These are phyloP conservation scores for Kwoniella dejecticola DNA, from an alignment of 768 basidiomycete species.

Conservation along the genomic window DNA sequence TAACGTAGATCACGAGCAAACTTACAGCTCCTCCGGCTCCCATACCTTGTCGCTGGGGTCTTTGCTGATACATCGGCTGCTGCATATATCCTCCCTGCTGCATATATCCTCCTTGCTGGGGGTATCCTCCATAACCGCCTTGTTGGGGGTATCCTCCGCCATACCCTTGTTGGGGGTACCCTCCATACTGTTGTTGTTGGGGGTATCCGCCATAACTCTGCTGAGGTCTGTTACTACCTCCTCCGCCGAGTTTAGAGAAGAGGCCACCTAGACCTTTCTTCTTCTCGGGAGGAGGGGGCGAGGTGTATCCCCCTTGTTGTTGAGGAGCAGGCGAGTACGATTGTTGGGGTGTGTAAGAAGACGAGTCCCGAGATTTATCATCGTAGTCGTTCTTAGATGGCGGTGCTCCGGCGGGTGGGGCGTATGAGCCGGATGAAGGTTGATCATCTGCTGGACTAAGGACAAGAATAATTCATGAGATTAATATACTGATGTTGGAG, in stretches of 20 bases:
- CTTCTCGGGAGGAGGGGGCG: constrained; percentile 17
- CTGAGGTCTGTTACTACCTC: constrained; percentile 6
- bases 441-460: constrained; percentile 48
- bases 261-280: constrained; percentile 42
- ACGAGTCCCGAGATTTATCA: constrained; percentile 3
- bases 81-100: constrained; percentile 28
- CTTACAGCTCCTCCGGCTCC: constrained; percentile 44
- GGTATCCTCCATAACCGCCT: constrained; percentile 34
- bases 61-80: constrained; percentile 21
- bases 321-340: constrained; percentile 2
- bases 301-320: constrained; percentile 3
- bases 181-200: constrained; percentile 35
- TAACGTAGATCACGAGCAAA: too few relatives aligned
- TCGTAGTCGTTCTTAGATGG: constrained; percentile 18
- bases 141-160: constrained; percentile 38
- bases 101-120: constrained; percentile 26
- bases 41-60: constrained; percentile 39
- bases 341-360: constrained; percentile 14
- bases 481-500: too few relatives aligned
- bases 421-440: constrained; percentile 18
- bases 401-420: constrained; percentile 39
- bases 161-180: constrained; percentile 22
- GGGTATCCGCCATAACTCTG: constrained; percentile 22
- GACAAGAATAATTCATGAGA: too few relatives aligned
- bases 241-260: constrained; percentile 37